Base-by-base conservation (phyloP, 2,329 filamentous ascomycete species). In the Ophiostoma sp. region DNA sequence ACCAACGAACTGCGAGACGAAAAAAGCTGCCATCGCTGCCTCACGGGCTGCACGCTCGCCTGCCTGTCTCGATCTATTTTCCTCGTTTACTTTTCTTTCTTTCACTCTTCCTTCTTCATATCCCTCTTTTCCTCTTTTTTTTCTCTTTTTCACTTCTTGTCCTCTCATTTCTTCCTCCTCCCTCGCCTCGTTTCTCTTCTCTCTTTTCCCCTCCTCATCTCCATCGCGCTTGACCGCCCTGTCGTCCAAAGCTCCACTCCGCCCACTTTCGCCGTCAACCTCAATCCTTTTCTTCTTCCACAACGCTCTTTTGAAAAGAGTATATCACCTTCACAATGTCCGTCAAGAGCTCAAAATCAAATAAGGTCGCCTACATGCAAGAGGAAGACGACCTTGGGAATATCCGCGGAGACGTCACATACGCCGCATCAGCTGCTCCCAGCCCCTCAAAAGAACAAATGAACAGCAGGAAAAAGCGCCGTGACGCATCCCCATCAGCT, bases 331-430 rank as follows among this genome's bases (percentile, higher is more conserved):
- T 36, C 79, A 81, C 78, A 78, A 88, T 88, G 86, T 81, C 85
- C 73, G 78, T 68, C 75, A 77, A 79, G 80, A 76, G 77, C 74
- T 69, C 76, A 74, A 72, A 64, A 52, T 69, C 50, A 55, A 55
- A 55, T 55, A 75, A 72, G 77, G 80, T 84, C 72, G 83, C 84
- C 73, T 84, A 84, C 78, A 82, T 87, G 73, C 84, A 88, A 79
- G 87, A 88, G 72, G 85, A 81, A 64, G 85, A 88, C 77, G 86
- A 88, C 69, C 80, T 82, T 15, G 85, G 83, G 55, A 84, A 84
- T 71, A 79, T 82, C 48, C 78, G 82, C 22, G 79, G 81, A 70
- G 81, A 79, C 22, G 64, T 70, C 75, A 80, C 81, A 74, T 88
- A 87, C 80, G 87, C 87, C 76, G 81, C 81, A 45, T 87, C 85